Percentiles rank a stretch among this genome's conserved stretches.
These are phyloP conservation scores for Phaseolus lunatus DNA, from an alignment of 306 rosid species.

Conservation along the genomic window DNA sequence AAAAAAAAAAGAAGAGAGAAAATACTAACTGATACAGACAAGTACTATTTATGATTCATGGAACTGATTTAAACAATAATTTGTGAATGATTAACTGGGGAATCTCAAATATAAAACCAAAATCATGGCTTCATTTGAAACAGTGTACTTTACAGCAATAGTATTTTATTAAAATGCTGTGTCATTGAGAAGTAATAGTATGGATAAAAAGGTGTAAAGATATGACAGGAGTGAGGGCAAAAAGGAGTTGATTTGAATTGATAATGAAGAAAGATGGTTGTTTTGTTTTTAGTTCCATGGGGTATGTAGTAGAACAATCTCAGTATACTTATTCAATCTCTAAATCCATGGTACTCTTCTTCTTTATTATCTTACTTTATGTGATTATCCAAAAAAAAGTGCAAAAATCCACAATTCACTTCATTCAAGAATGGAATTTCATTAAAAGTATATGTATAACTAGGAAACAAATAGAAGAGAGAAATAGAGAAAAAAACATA, in stretches of 20 bases:
- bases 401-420: too few relatives aligned
- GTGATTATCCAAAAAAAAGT: neutral
- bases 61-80: neutral
- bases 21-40: too few relatives aligned
- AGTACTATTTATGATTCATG: neutral
- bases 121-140: neutral
- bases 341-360: neutral
- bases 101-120: neutral
- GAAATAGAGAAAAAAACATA: too few relatives aligned
- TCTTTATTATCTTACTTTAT: neutral
- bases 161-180: neutral
- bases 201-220: neutral
- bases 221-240: neutral
- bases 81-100: neutral
- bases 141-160: neutral
- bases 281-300: neutral
- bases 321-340: neutral
- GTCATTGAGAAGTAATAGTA: neutral
- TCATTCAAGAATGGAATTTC: too few relatives aligned
- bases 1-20: too few relatives aligned
- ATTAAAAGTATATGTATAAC: too few relatives aligned
- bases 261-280: neutral
- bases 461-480: too few relatives aligned
- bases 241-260: neutral
- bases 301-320: too few relatives aligned